Base-by-base conservation (phyloP, 805 yeast genomes). In the Candida succiphila region DNA sequence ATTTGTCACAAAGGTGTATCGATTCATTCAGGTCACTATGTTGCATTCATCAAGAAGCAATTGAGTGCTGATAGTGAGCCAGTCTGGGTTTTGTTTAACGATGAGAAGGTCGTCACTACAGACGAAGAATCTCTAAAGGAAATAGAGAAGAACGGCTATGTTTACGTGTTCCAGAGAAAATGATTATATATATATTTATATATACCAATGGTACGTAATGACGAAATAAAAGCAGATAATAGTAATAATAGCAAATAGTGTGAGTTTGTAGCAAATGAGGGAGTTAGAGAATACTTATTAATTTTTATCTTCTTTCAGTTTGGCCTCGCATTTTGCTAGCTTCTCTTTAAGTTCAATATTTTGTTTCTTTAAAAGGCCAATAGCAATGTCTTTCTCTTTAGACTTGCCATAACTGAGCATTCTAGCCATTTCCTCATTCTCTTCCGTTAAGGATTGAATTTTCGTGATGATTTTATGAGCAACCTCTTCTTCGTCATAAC, bases 21-120 rank as follows among this genome's bases (percentile, higher is more conserved):
- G 10, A 80, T 85, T 1, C 95, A 88, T 44, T 83, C 95, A 0
- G 96, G 96, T 1, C 96, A 87, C 53, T 87, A 87, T 54, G 96
- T 88, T 27, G 83, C 78, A 1, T 87, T 81, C 46, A 62, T 83
- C 22, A 69, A 64, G 36, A 70, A 72, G 38, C 34, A 32, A 1
- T n/a, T n/a, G n/a, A 36, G 55, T 2, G 46, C 62, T 6, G 59
- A 60, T 2, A 67, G 62, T 2, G 52, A 46, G 33, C 49, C 41
- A 10, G 59, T 63, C 34, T 86, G 95, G 95, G 78, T 80, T 2
- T 60, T 87, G 28, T 88, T 75, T 59, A 87, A 87, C 50, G 96
- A 87, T 51, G 96, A 87, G 46, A 86, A 85, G 54, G 94, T 87
- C 3, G 89, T 81, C 7, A 47, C 62, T 9, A 69, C 74, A 24